Base-by-base conservation (phyloP, 2,329 filamentous ascomycete species). In the Trichoderma sp. region DNA sequence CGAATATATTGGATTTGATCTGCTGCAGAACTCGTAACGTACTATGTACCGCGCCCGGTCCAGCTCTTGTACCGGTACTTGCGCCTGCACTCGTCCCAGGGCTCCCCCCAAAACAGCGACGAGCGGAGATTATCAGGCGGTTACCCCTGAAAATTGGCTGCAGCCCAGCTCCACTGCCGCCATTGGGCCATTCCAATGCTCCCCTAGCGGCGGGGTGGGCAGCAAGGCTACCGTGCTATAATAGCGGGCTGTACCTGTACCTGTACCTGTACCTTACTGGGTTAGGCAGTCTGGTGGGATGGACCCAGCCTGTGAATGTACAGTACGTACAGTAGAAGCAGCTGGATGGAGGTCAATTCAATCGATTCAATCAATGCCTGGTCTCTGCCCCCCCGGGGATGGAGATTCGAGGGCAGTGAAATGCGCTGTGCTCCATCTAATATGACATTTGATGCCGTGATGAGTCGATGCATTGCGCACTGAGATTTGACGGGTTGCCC, bases 91-190 rank as follows among this genome's bases (percentile, higher is more conserved):
- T 7, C n/a, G n/a, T 4, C 39, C 17, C 39, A 29, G n/a, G 27
- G 17, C 8, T n/a, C 12, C 22, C 42, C 22, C 27, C 27, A 37
- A 63, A 63, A 63, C 59, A 63, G 59, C 59, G 59, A 63, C 45
- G 39, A 27, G 59, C 59, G 59, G 59, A 63, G 59, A 63, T 63
- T 63, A 63, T 63, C 59, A 63, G 32, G 59, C 59, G 45, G 59
- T 34, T 52, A 52, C 59, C 59, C 59, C 59, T 63, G 59, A 39
- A 63, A 63, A 63, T 54, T 50, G 45, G 50, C 19, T 50, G 59
- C 59, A 52, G 17, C 45, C 45, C 42, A 48, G 42, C 32, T 52
- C 29, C 59, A 52, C 59, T 37, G 45, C 19, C 19, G 59, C 32
- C 59, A 63, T 63, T 63, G 59, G 59, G 35, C 45, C 42, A 48